Evolutionary conservation across 2,329 filamentous ascomycete genomes (phyloP).

Genomic region (Fusarium sp.): DNA sequence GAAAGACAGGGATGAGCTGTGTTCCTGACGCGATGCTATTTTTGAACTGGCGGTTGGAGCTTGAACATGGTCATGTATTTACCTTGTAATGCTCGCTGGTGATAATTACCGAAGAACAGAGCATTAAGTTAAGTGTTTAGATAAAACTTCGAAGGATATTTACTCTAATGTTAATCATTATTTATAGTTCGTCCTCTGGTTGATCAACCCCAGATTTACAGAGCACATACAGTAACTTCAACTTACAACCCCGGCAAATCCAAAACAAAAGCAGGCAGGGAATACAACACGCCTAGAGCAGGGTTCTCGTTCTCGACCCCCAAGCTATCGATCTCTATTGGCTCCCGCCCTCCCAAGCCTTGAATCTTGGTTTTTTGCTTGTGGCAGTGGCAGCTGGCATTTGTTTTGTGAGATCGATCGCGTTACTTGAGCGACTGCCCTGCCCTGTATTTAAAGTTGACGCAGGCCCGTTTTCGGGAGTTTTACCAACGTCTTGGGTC

Average conservation of each 20-base stretch:
- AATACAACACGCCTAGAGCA: background rate
- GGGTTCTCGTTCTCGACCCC: constrained; percentile 7
- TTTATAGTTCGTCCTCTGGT: background rate
- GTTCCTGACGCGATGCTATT: constrained; percentile 28
- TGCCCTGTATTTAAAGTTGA: constrained; percentile 21
- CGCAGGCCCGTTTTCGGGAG: constrained; percentile 5
- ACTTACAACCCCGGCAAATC: constrained; percentile 2
- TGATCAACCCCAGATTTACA: constrained; percentile 14
- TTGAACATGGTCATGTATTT: background rate
- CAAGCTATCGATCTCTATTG: constrained; percentile 22
- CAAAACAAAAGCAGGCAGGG: constrained; percentile 28
- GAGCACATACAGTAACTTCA: background rate
- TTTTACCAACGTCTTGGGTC: constrained; percentile 6
- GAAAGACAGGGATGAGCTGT: constrained; percentile 15
- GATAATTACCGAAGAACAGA: background rate
- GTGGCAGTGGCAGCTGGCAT: constrained; percentile 4
- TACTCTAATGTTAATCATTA: background rate
- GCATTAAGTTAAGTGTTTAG: background rate
- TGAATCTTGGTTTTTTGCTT: constrained; percentile 25
- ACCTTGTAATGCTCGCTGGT: background rate
- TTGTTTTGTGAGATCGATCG: constrained; percentile 24
- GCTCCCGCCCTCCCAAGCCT: constrained; percentile 9
- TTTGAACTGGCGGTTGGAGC: constrained; percentile 20
- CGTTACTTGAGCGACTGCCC: constrained; percentile 2
- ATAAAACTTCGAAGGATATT: too few species aligned